phyloP scores from a whole-genome alignment of 495 filamentous ascomycete species.

The Mycothermus thermophilus region DNA sequence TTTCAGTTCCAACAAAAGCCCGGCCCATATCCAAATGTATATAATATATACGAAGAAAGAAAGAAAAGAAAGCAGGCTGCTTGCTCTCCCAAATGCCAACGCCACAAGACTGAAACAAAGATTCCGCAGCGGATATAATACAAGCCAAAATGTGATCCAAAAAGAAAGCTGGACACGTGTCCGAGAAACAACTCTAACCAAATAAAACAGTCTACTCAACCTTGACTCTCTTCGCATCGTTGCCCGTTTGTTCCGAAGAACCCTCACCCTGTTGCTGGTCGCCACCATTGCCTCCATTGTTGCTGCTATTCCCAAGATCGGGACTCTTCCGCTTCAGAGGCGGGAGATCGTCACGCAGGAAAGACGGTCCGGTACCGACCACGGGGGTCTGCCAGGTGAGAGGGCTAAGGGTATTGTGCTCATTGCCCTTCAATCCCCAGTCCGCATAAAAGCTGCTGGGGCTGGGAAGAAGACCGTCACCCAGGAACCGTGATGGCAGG shows the following conservation, averaged over 20 bases:
- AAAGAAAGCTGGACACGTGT: neutral
- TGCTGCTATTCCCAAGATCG: slow-evolving; percentile 17
- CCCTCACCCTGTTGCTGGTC: slow-evolving; percentile 20
- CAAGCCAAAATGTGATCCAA: no score
- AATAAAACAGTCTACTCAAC: no score
- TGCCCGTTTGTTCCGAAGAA: slow-evolving; percentile 10
- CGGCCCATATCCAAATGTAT: no score
- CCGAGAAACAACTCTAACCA: neutral
- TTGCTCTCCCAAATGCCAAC: no score
- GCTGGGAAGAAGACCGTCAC: slow-evolving; percentile 68
- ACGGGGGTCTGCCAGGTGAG: slow-evolving; percentile 85
- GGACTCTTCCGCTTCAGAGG: slow-evolving; percentile 35
- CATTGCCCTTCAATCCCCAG: slow-evolving; percentile 57
- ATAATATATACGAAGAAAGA: no score
- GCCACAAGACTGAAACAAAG: no score
- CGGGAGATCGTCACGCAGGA: slow-evolving; percentile 41
- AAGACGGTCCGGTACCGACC: slow-evolving; percentile 52
- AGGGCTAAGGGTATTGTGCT: slow-evolving; percentile 75
- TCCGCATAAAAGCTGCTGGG: slow-evolving; percentile 87
- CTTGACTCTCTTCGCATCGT: slow-evolving; percentile 31
- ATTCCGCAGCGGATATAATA: no score
- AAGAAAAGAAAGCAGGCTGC: no score
- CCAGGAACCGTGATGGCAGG: slow-evolving; percentile 79
- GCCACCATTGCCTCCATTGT: slow-evolving; percentile 18
- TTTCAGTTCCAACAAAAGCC: no score